Conservation (phyloP, 176 grass and related monocot species). For the Cenchrus purpureus region DNA sequence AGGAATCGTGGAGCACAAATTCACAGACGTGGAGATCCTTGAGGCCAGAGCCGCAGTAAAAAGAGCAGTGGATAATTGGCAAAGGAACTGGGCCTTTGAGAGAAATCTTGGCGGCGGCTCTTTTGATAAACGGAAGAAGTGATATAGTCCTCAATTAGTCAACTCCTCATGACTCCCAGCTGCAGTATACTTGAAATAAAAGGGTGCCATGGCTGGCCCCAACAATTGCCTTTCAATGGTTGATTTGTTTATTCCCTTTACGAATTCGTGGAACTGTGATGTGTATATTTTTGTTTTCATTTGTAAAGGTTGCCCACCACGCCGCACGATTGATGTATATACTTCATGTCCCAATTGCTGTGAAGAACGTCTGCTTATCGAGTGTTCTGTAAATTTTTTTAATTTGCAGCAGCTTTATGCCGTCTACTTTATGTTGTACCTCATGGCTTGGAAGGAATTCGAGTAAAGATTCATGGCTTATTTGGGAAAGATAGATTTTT, state of each 20-base stretch:
- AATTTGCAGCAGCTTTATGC: neutral
- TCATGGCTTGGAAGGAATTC: constrained; percentile 10
- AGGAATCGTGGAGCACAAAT: constrained; percentile 86
- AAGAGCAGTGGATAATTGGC: constrained; percentile 71
- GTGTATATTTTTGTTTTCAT: too few species aligned
- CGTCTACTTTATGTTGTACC: neutral
- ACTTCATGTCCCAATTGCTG: neutral
- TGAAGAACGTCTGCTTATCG: neutral
- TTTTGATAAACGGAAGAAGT: constrained; percentile 41
- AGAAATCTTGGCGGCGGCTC: constrained; percentile 33
- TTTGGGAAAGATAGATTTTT: neutral
- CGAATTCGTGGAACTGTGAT: neutral
- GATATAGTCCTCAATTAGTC: neutral
- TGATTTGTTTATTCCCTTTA: neutral
- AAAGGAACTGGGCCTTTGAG: constrained; percentile 51
- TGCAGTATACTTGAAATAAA: neutral
- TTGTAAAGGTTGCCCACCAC: too few species aligned
- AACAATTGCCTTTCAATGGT: neutral
- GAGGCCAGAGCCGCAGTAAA: constrained; percentile 61
- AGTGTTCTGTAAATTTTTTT: constrained; percentile 7
- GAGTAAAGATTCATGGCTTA: neutral
- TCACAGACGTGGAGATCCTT: constrained; percentile 63
- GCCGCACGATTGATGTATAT: too few species aligned
- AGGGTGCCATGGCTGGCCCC: neutral
- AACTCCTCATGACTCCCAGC: neutral